A percentile compares a stretch with the other conserved stretches of the same genome.
Conservation (phyloP, 2,329 filamentous ascomycete genomes). For the Tothia fuscella region DNA sequence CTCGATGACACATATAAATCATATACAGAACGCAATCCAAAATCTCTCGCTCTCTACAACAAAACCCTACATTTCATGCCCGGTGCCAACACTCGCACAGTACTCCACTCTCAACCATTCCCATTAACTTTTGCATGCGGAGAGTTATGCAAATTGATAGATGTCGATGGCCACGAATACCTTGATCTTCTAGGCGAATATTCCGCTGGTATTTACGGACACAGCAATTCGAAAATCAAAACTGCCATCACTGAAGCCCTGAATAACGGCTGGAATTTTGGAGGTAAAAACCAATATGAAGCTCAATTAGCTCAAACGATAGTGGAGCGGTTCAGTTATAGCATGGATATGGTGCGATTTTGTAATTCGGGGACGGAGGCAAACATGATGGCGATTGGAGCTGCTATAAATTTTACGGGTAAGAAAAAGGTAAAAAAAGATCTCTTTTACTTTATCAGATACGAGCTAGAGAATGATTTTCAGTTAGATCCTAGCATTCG, state of each 20-base stretch:
- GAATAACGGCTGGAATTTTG: constrained; percentile 41
- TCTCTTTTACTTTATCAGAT: neutral
- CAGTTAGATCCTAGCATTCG: too few relatives aligned
- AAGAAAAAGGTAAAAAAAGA: constrained; percentile 39
- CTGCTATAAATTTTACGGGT: constrained; percentile 37
- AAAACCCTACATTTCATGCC: constrained; percentile 22
- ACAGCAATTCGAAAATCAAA: constrained; percentile 46
- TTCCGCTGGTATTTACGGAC: constrained; percentile 54
- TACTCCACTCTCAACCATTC: constrained; percentile 26
- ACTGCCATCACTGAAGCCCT: constrained; percentile 37
- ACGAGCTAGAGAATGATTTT: too few relatives aligned
- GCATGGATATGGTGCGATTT: constrained; percentile 40
- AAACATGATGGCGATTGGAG: constrained; percentile 46
- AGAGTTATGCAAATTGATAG: constrained; percentile 17
- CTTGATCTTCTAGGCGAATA: constrained; percentile 52
- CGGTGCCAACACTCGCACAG: constrained; percentile 27
- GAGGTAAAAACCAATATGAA: constrained; percentile 42
- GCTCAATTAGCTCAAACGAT: constrained; percentile 39
- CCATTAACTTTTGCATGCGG: constrained; percentile 24
- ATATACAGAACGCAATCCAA: constrained; percentile 14
- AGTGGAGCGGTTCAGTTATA: constrained; percentile 40
- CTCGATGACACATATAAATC: too few relatives aligned
- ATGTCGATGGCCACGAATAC: constrained; percentile 27
- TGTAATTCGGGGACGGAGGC: constrained; percentile 56
- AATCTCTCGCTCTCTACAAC: constrained; percentile 19